Percentiles rank a stretch among this genome's conserved stretches.
Evolutionary conservation across 2,329 filamentous ascomycete genomes (phyloP).

Genomic region (Microdochium trichocladiopsis): DNA sequence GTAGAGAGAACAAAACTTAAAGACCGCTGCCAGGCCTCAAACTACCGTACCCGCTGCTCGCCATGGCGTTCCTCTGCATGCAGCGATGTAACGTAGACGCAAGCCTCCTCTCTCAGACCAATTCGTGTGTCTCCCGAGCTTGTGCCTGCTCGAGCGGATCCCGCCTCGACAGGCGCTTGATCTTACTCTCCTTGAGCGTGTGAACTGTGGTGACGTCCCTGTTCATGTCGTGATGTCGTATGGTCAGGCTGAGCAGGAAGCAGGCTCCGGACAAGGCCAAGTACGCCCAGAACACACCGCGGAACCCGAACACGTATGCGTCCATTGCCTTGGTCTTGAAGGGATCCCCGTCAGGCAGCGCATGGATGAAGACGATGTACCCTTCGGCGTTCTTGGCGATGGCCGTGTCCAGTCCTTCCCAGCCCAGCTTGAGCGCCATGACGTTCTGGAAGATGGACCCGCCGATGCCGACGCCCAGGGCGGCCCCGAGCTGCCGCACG

Average conservation of each 20-base stretch:
- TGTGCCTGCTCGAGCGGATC: no score
- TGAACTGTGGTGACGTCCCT: background rate
- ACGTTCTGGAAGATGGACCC: slow-evolving; percentile 12
- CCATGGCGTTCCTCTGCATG: no score
- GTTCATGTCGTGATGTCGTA: slow-evolving; percentile 1
- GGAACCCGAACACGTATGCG: slow-evolving; percentile 7
- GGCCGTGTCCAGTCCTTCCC: slow-evolving; percentile 5
- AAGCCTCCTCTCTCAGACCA: no score
- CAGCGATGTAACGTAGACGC: no score
- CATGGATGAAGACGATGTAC: slow-evolving; percentile 6
- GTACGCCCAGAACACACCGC: slow-evolving; percentile 3
- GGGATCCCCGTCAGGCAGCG: slow-evolving; percentile 3
- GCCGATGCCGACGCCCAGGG: slow-evolving; percentile 11
- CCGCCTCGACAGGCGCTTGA: background rate
- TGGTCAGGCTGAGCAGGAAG: slow-evolving; percentile 5
- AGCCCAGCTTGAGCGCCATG: slow-evolving; percentile 9
- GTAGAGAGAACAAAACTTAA: no score
- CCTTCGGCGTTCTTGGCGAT: slow-evolving; percentile 7
- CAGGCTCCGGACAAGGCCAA: slow-evolving; percentile 3
- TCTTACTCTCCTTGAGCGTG: background rate
- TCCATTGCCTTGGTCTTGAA: slow-evolving; percentile 6
- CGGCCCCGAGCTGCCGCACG: slow-evolving; percentile 9
- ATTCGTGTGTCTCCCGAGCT: no score
- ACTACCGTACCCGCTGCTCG: no score
- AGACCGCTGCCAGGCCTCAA: no score